Conservation (phyloP, 106 monocot genomes). For the Platanthera guangdongensis region DNA sequence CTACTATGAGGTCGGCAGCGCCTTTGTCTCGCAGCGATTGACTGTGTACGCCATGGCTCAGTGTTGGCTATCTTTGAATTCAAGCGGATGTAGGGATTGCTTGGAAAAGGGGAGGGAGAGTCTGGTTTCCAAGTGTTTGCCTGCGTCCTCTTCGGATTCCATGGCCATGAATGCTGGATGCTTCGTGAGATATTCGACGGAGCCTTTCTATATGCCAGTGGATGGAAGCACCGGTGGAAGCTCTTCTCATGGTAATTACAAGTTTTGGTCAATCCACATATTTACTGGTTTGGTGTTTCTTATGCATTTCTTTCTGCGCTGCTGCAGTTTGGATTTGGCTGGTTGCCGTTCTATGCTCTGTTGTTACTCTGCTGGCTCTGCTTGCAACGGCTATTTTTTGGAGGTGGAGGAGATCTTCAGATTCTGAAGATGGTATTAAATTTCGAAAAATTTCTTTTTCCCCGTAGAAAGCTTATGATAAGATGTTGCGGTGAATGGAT, state of each 20-base stretch:
- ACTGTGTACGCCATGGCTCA: constrained; percentile 44
- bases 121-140: constrained; percentile 22
- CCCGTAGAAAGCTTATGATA: background rate
- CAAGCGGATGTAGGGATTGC: constrained; percentile 31
- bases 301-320: background rate
- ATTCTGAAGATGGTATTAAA: constrained; percentile 14
- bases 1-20: constrained; percentile 20
- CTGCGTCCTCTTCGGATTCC: constrained; percentile 26
- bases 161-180: constrained; percentile 50
- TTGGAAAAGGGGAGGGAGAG: constrained; percentile 21
- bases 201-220: constrained; percentile 31
- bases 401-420: constrained; percentile 11
- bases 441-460: background rate
- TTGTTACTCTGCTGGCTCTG: constrained; percentile 11
- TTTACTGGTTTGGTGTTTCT: background rate
- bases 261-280: background rate
- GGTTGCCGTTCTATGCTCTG: constrained; percentile 14
- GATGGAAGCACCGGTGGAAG: constrained; percentile 8
- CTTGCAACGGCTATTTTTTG: constrained; percentile 20
- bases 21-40: background rate
- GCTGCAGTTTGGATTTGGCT: constrained; percentile 6
- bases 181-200: constrained; percentile 50
- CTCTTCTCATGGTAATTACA: constrained; percentile 11
- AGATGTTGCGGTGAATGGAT: background rate
- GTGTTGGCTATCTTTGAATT: constrained; percentile 47